A percentile compares a stretch with the other conserved stretches of the same genome.
Evolutionary conservation across 2,329 filamentous ascomycete species (phyloP).

Genomic region (Juglanconis oblonga): DNA sequence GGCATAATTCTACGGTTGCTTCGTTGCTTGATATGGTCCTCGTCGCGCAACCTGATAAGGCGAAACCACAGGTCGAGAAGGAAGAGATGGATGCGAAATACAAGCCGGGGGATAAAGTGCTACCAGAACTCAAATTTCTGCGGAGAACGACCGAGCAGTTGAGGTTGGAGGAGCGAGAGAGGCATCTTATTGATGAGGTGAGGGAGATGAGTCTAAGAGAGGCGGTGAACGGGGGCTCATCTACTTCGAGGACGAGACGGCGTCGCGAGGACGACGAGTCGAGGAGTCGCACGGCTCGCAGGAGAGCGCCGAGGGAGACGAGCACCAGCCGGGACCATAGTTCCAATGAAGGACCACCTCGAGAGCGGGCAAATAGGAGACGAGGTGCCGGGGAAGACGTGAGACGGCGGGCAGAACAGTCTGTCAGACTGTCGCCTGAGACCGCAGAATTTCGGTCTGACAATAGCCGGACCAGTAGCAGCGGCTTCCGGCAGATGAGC

Average conservation of each 20-base stretch:
- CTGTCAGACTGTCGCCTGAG: constrained; percentile 37
- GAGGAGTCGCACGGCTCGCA: constrained; percentile 18
- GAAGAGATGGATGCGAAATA: constrained; percentile 73
- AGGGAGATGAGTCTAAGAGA: constrained; percentile 72
- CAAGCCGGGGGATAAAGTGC: constrained; percentile 75
- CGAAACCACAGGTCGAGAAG: constrained; percentile 68
- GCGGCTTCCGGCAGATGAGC: constrained; percentile 42
- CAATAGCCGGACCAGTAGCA: constrained; percentile 36
- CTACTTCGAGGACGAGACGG: constrained; percentile 24
- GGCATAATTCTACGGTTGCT: constrained; percentile 85
- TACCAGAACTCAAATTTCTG: constrained; percentile 58
- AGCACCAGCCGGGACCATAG: constrained; percentile 33
- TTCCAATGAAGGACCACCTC: constrained; percentile 28
- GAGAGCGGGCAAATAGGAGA: constrained; percentile 25
- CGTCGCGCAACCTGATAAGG: constrained; percentile 72
- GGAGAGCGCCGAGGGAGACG: constrained; percentile 22
- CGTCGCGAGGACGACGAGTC: constrained; percentile 21
- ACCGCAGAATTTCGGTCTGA: constrained; percentile 30
- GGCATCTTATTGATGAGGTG: constrained; percentile 67
- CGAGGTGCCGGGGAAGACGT: constrained; percentile 30
- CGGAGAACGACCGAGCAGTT: constrained; percentile 52
- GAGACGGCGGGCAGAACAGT: constrained; percentile 28
- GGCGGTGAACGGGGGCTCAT: constrained; percentile 46
- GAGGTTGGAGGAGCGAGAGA: constrained; percentile 62
- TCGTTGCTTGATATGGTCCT: constrained; percentile 89